These are phyloP conservation scores for Cryptococcus jaspeensis DNA, from an alignment of 1,284 basidiomycete species.

Conservation along the genomic window DNA sequence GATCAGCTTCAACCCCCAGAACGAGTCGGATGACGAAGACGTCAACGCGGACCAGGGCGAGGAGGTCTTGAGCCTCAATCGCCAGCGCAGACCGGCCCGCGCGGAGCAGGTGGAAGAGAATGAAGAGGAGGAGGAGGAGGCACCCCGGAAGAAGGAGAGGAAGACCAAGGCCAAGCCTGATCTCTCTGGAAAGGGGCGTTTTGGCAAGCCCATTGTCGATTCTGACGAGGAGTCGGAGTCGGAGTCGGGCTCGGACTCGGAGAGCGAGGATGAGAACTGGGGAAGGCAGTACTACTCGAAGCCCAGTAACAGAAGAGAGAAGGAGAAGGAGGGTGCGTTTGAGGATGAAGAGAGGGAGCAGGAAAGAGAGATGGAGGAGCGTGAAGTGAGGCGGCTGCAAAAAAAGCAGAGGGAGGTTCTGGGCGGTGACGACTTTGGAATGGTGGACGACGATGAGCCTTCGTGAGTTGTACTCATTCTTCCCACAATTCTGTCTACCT, in stretches of 20 bases:
- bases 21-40: slow-evolving; percentile 54
- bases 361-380: slow-evolving; percentile 79
- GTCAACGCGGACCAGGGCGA: slow-evolving; percentile 53
- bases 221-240: slow-evolving; percentile 58
- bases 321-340: slow-evolving; percentile 61
- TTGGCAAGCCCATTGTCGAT: slow-evolving; percentile 50
- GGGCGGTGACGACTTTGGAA: slow-evolving; percentile 75
- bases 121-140: slow-evolving; percentile 42
- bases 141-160: slow-evolving; percentile 41
- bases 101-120: slow-evolving; percentile 47
- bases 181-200: slow-evolving; percentile 44
- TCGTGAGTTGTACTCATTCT: slow-evolving; percentile 44
- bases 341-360: slow-evolving; percentile 80
- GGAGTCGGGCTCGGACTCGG: slow-evolving; percentile 41
- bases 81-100: slow-evolving; percentile 42
- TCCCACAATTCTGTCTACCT: not conserved
- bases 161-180: slow-evolving; percentile 52
- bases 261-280: slow-evolving; percentile 67
- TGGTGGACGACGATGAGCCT: slow-evolving; percentile 60
- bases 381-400: slow-evolving; percentile 81
- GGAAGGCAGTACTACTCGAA: slow-evolving; percentile 77
- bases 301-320: slow-evolving; percentile 57
- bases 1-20: slow-evolving; percentile 68
- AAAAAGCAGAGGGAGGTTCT: slow-evolving; percentile 69
- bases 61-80: slow-evolving; percentile 64